Percentiles rank a stretch among this genome's conserved stretches.
Conservation (phyloP, 345 rosid species). For the Garcia nutans region DNA sequence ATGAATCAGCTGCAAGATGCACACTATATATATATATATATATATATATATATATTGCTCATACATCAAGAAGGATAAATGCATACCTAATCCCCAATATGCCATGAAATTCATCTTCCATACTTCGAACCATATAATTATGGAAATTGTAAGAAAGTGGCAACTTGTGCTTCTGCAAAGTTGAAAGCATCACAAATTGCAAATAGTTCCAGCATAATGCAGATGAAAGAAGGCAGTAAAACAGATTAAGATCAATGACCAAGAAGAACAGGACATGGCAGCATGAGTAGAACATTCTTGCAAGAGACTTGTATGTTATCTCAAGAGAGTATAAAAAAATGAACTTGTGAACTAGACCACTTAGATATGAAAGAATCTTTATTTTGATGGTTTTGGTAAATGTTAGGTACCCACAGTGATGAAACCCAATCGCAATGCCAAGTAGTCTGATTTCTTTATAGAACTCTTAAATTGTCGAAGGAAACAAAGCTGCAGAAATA, state of each 20-base stretch:
- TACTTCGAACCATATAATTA: constrained; percentile 86
- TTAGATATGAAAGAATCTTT: too few species aligned
- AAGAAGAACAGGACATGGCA: background rate
- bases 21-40: too few species aligned
- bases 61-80: background rate
- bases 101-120: constrained; percentile 99
- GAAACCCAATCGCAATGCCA: constrained; percentile 82
- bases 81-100: constrained; percentile 82
- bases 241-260: background rate
- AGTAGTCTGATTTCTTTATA: constrained; percentile 75
- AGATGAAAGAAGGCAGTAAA: background rate
- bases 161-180: constrained; percentile 76
- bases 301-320: background rate
- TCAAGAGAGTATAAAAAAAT: background rate
- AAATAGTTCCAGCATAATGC: background rate
- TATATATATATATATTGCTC: too few species aligned
- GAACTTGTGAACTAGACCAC: background rate
- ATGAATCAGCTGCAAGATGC: too few species aligned
- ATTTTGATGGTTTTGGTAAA: too few species aligned
- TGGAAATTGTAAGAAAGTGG: constrained; percentile 86
- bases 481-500: constrained; percentile 74
- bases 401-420: constrained; percentile 59
- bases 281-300: background rate
- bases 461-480: constrained; percentile 78
- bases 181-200: background rate